Evolutionary conservation across 331 rosid genomes (phyloP), one percentile per base, ranked within the genome.

Genomic region (Arachis monticola): DNA sequence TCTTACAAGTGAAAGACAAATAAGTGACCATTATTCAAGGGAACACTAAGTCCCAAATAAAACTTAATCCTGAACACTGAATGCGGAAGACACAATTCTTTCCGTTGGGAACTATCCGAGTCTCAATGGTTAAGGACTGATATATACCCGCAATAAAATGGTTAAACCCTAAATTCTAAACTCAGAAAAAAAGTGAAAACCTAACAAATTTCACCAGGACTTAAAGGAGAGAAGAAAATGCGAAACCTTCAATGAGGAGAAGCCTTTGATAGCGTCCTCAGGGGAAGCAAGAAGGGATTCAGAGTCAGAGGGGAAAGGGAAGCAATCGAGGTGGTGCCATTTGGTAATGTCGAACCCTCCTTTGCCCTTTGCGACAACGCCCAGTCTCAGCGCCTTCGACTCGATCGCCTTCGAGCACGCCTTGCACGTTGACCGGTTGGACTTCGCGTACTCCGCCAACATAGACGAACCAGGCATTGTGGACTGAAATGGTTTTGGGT

Each of bases 281-380:
- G 88, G 77, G 31, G 87, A 81, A 64, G 48, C 27, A 7, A 44
- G 4, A 22, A 67, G 60, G 5, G 67, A 27, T 5, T 63, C 58
- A 10, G 68, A 40, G 2, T 71, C 73, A 2, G 88, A 70, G 44
- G 63, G 78, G 6, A 83, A 17, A 70, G 87, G 61, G 74, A 89
- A 86, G 87, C 99, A 92, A 74, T 13, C 57, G 56, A 87, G 81
- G 75, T 91, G 99, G 77, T 90, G 88, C 99, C 97, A 94, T 45
- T 79, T 90, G 52, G 78, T 68, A 70, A 60, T 31, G 14, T 82
- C 91, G 70, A 8, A 88, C 3, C 87, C 86, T 55, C 90, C 85
- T 0, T 68, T 67, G 77, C 85, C 92, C 72, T 79, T 80, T 71
- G 79, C 75, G 22, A 83, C 86, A 48, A 84, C 76, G 30, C 87